These are phyloP conservation scores for Alternaria ethzedia DNA, from an alignment of 2,329 filamentous ascomycete species.

Conservation along the genomic window DNA sequence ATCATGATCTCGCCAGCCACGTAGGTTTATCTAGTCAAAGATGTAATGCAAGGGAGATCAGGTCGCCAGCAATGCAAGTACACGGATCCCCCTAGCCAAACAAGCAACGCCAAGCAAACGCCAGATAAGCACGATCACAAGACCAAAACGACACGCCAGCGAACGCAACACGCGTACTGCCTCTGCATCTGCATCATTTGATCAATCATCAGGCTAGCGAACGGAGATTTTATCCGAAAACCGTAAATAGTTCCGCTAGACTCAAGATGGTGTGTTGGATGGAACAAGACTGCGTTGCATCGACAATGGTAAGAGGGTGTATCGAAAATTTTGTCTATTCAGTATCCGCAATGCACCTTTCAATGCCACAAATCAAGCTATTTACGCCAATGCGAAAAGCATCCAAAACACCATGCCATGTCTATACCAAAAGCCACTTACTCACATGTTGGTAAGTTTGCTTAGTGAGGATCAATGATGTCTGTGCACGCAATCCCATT, in stretches of 20 bases:
- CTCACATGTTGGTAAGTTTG: neutral
- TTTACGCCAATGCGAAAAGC: neutral
- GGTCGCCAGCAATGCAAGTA: neutral
- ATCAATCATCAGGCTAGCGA: neutral
- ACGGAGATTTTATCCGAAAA: neutral
- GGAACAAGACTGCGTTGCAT: neutral
- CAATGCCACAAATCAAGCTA: neutral
- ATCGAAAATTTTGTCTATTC: neutral
- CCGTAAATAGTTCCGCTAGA: neutral
- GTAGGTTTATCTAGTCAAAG: neutral
- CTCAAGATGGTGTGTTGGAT: neutral
- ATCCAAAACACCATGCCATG: neutral
- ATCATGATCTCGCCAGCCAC: neutral
- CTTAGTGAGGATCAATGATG: slow-evolving; percentile 28
- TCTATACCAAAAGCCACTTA: neutral
- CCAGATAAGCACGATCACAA: neutral
- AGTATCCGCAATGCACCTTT: neutral
- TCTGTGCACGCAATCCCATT: slow-evolving; percentile 64
- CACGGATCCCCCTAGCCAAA: neutral
- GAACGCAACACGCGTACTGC: neutral
- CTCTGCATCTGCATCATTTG: neutral
- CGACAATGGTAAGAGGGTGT: neutral
- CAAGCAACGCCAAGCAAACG: neutral
- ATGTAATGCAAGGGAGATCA: neutral
- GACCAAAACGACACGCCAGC: neutral